phyloP scores from a whole-genome alignment of 2,329 filamentous ascomycete genomes.

The Colletotrichum horii region DNA sequence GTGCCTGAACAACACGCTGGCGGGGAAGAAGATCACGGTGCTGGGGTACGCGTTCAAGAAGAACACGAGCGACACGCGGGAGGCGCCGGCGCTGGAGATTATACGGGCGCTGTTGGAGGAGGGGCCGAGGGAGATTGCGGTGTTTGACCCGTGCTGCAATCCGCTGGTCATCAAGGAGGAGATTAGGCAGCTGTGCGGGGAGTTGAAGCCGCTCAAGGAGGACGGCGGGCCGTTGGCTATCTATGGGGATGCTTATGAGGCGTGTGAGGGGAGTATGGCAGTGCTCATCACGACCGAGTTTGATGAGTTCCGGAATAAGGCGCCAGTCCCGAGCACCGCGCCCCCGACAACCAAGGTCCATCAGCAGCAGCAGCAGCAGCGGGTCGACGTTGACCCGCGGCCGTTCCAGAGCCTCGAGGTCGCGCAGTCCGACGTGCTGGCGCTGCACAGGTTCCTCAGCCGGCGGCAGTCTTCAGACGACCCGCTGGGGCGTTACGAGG shows the following conservation, averaged over 20 bases:
- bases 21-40: slow-evolving; percentile 73
- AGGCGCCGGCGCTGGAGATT: slow-evolving; percentile 71
- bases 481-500: slow-evolving; percentile 48
- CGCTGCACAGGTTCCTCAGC: slow-evolving; percentile 49
- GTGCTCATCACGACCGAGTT: slow-evolving; percentile 61
- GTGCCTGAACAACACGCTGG: slow-evolving; percentile 71
- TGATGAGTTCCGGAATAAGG: slow-evolving; percentile 55
- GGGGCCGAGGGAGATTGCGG: slow-evolving; percentile 65
- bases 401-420: slow-evolving; percentile 42
- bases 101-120: slow-evolving; percentile 70
- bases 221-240: slow-evolving; percentile 51
- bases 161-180: slow-evolving; percentile 54
- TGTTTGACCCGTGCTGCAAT: slow-evolving; percentile 71
- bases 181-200: slow-evolving; percentile 48
- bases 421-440: slow-evolving; percentile 50
- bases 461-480: slow-evolving; percentile 35
- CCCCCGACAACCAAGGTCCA: slow-evolving; percentile 22
- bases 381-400: slow-evolving; percentile 46
- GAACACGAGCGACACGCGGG: slow-evolving; percentile 76
- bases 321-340: slow-evolving; percentile 17
- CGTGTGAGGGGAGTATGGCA: slow-evolving; percentile 53
- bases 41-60: slow-evolving; percentile 83
- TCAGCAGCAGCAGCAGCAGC: background rate
- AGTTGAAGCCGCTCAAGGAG: slow-evolving; percentile 30
- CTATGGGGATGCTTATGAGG: slow-evolving; percentile 52